Conservation (phyloP, 1,139 yeast genomes). For the Pneumocystis wakefieldiae region DNA sequence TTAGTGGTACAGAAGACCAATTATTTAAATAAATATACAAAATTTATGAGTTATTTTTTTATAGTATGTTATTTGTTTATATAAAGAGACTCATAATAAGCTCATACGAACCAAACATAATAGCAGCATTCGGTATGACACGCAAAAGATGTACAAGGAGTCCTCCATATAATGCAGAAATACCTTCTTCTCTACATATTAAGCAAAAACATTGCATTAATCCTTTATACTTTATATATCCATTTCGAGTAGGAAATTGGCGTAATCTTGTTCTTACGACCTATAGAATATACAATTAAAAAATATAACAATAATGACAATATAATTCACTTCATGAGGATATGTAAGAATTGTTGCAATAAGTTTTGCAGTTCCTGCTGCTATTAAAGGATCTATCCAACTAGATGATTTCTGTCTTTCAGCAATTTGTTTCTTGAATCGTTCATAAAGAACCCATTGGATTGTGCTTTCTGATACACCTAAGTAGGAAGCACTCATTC, state of each 20-base stretch:
- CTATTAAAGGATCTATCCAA: constrained; percentile 94
- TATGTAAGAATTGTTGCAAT: constrained; percentile 84
- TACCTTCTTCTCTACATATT: constrained; percentile 79
- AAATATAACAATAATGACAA: too few species aligned
- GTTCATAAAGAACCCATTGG: constrained; percentile 95
- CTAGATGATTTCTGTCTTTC: constrained; percentile 59
- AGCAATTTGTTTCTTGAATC: constrained; percentile 63
- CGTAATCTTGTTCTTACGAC: constrained; percentile 64
- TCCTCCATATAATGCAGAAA: constrained; percentile 91
- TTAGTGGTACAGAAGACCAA: not conserved
- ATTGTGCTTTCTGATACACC: constrained; percentile 89
- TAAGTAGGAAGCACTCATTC: constrained; percentile 81
- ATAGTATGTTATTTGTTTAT: not conserved
- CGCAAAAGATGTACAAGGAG: constrained; percentile 89
- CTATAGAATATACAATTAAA: not conserved
- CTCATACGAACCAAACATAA: constrained; percentile 99
- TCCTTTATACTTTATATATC: constrained; percentile 78
- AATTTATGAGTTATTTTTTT: too few species aligned
- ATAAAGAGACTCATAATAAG: constrained; percentile 30
- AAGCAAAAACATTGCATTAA: constrained; percentile 71
- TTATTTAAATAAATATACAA: too few species aligned
- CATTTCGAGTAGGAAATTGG: constrained; percentile 78
- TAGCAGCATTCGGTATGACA: constrained; percentile 94
- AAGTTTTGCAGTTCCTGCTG: constrained; percentile 93
- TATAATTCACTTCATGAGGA: constrained; percentile 80